Base-by-base conservation (phyloP, 1,284 basidiomycete species). In the Coniferiporia weirii region DNA sequence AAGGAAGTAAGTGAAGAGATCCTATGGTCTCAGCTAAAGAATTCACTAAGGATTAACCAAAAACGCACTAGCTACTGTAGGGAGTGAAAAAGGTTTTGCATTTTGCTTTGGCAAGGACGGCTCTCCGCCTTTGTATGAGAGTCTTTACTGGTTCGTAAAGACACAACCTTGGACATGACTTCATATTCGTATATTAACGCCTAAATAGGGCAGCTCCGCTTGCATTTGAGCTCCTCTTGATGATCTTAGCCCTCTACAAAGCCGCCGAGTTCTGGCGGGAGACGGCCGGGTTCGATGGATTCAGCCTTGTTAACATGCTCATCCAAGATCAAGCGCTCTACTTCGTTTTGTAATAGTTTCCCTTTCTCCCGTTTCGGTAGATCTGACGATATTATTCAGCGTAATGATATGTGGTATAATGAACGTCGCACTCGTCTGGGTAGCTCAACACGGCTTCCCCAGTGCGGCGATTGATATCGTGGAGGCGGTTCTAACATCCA, bases 201-300 rank as follows among this genome's bases (percentile, higher is more conserved):
- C n/a, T n/a, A n/a, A n/a, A 6, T 38, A 56, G 54, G 54, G 34
- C 46, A 17, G 34, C 46, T 2, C 54, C 54, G 9, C 22, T 56
- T 44, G 27, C 48, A 5, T 56, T 46, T 44, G 54, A 45, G 27
- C 7, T 38, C 13, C 1, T 56, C 7, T 32, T 56, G 15, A 56
- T 56, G 54, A 0, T 27, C 17, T 10, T 56, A 13, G 54, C 54
- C 38, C 45, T 56, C 20, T 38, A 48, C 34, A 46, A 36, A 32
- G 34, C 51, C 36, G 17, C 32, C n/a, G 13, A 38, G 32, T 20
- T 36, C 15, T 52, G 51, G 51, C 34, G 19, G 51, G 17, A 20
- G 12, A 17, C 51, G 7, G 27, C 27, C n/a, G 51, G 51, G 1
- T 35, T 52, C 17, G 20, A 38, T 15, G 51, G 51, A 38, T 15